Conservation (phyloP, 768 basidiomycete species). For the Russula olivacea region DNA sequence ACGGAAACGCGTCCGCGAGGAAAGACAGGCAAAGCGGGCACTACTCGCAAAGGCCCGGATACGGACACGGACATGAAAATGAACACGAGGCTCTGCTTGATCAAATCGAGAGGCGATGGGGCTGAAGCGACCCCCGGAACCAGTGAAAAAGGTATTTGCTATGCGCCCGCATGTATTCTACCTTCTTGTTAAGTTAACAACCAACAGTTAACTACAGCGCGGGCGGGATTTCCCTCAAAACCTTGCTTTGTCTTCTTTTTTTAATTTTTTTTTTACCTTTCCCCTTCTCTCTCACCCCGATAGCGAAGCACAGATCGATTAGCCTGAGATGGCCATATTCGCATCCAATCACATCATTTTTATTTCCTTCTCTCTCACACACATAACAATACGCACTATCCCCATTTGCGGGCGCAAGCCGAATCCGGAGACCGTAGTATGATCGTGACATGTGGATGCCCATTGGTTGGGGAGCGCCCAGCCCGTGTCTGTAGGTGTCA, state of each 20-base stretch:
- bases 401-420: constrained; percentile 1
- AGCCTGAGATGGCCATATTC: constrained; percentile 6
- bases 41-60: constrained; percentile 32
- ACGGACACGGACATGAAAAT: no score
- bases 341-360: not conserved
- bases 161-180: not conserved
- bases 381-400: constrained; percentile 4
- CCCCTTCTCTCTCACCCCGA: not conserved
- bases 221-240: not conserved
- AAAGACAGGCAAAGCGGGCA: constrained; percentile 37
- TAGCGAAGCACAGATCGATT: not conserved
- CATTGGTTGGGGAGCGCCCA: not conserved
- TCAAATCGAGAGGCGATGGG: not conserved
- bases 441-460: not conserved
- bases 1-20: constrained; percentile 49
- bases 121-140: not conserved
- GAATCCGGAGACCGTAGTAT: not conserved
- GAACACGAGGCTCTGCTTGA: constrained; percentile 3
- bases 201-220: not conserved
- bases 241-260: not conserved
- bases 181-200: not conserved
- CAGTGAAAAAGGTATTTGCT: not conserved
- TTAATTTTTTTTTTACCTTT: not conserved
- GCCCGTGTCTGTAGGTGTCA: not conserved
- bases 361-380: not conserved